Conservation (phyloP, 2,329 filamentous ascomycete genomes). For the Endocalyx cinctus region DNA sequence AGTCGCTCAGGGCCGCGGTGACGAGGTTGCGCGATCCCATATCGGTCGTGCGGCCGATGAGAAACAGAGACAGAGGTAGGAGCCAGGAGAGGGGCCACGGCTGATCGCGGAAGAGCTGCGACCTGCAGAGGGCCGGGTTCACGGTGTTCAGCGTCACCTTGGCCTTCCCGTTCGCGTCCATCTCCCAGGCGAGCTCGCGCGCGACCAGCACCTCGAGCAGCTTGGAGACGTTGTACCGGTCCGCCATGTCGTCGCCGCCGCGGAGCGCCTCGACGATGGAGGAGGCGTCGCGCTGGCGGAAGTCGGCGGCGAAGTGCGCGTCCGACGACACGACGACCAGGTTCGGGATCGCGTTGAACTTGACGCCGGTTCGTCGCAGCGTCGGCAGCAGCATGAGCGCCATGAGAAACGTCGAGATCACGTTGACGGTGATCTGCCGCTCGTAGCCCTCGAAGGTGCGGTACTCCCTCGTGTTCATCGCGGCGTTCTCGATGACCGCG, state of each 20-base stretch:
- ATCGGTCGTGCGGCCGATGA: slow-evolving; percentile 33
- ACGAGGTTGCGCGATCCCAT: slow-evolving; percentile 36
- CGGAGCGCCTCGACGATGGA: slow-evolving; percentile 31
- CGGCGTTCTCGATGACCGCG: slow-evolving; percentile 38
- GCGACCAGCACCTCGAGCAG: slow-evolving; percentile 27
- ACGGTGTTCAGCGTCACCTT: slow-evolving; percentile 34
- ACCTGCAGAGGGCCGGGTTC: slow-evolving; percentile 37
- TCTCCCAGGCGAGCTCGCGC: slow-evolving; percentile 29
- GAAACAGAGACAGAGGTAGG: slow-evolving; percentile 6
- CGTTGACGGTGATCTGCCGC: slow-evolving; percentile 40
- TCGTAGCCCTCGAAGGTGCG: slow-evolving; percentile 35
- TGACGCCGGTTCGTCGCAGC: slow-evolving; percentile 31
- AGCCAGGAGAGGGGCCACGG: slow-evolving; percentile 24
- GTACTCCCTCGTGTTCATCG: slow-evolving; percentile 16
- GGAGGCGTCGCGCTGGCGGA: slow-evolving; percentile 26
- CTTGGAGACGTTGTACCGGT: slow-evolving; percentile 33
- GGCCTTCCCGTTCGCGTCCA: slow-evolving; percentile 25
- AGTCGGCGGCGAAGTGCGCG: slow-evolving; percentile 27
- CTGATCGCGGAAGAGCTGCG: slow-evolving; percentile 32
- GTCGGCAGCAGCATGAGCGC: slow-evolving; percentile 38
- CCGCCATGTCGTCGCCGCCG: slow-evolving; percentile 18
- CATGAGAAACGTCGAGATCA: slow-evolving; percentile 42
- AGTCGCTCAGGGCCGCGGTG: slow-evolving; percentile 30
- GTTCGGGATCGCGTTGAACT: slow-evolving; percentile 29
- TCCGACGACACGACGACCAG: slow-evolving; percentile 37